Conservation (phyloP, 2,329 filamentous ascomycete species). For the Monosporascus sp. region DNA sequence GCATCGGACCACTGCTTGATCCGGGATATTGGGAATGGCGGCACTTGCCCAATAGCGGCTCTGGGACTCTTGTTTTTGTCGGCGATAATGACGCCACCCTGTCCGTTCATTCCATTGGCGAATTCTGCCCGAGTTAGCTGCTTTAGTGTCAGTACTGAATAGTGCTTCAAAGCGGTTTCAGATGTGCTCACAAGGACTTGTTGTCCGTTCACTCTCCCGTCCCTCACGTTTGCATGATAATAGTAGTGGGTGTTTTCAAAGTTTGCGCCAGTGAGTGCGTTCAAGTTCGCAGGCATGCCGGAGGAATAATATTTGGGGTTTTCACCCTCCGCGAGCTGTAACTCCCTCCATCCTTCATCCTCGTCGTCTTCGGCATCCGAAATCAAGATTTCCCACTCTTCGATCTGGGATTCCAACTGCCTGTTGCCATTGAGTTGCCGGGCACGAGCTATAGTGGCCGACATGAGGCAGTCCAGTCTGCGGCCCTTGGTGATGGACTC, state of each 20-base stretch:
- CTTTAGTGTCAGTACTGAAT: not conserved
- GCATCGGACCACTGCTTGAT: not conserved
- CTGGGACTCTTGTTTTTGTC: not conserved
- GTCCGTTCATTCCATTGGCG: not conserved
- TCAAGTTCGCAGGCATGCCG: too few species aligned
- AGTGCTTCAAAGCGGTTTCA: too few species aligned
- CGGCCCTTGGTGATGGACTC: too few species aligned
- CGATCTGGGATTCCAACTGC: not conserved
- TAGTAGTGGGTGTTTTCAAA: too few species aligned
- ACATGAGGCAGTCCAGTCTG: slow-evolving; percentile 1
- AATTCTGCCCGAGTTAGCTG: not conserved
- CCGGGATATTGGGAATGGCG: not conserved
- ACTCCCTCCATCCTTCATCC: too few species aligned
- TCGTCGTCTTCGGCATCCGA: not conserved
- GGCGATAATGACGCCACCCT: not conserved
- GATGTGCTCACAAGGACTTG: too few species aligned
- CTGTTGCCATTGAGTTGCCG: not conserved
- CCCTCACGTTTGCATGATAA: too few species aligned
- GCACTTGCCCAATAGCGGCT: not conserved
- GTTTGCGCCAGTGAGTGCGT: too few species aligned
- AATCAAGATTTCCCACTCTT: not conserved
- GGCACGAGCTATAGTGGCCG: not conserved
- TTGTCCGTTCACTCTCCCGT: too few species aligned
- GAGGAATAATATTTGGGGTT: too few species aligned
- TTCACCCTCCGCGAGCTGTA: too few species aligned